These are phyloP conservation scores for Phytophthora palmivora DNA, from an alignment of 352 stramenopile genomes.

Conservation along the genomic window DNA sequence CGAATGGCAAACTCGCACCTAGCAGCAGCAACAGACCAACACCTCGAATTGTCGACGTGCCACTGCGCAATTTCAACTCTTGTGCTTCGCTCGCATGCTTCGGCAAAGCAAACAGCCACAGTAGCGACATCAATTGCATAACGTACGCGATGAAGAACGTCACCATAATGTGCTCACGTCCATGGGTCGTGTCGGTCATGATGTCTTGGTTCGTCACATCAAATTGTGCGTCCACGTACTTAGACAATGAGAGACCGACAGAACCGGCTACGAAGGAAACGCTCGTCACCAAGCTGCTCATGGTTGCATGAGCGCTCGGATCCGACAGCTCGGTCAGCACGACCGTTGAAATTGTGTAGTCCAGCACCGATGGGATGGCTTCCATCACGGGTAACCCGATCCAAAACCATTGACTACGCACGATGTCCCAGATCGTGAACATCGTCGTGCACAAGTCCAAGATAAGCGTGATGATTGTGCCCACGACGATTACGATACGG, in stretches of 20 bases:
- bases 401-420: constrained; percentile 69
- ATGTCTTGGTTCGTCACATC: constrained; percentile 43
- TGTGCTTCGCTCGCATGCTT: constrained; percentile 39
- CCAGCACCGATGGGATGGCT: constrained; percentile 50
- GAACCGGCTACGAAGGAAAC: constrained; percentile 50
- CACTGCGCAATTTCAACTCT: constrained; percentile 39
- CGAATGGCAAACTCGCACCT: constrained; percentile 24
- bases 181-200: constrained; percentile 46
- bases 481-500: constrained; percentile 43
- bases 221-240: constrained; percentile 66
- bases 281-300: constrained; percentile 51
- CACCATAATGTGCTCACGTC: constrained; percentile 46
- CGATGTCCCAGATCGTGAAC: constrained; percentile 62
- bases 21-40: constrained; percentile 29
- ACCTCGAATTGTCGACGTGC: constrained; percentile 27
- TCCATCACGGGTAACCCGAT: constrained; percentile 69
- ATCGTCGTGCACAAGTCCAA: constrained; percentile 51
- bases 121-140: constrained; percentile 50
- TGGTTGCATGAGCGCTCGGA: constrained; percentile 22
- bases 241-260: constrained; percentile 54
- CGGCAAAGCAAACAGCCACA: constrained; percentile 53
- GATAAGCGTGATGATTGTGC: constrained; percentile 37
- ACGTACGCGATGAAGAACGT: constrained; percentile 62
- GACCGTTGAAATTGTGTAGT: constrained; percentile 58
- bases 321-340: constrained; percentile 61